Base-by-base conservation (phyloP, 805 yeast species). In the Starmerella kuoi region DNA sequence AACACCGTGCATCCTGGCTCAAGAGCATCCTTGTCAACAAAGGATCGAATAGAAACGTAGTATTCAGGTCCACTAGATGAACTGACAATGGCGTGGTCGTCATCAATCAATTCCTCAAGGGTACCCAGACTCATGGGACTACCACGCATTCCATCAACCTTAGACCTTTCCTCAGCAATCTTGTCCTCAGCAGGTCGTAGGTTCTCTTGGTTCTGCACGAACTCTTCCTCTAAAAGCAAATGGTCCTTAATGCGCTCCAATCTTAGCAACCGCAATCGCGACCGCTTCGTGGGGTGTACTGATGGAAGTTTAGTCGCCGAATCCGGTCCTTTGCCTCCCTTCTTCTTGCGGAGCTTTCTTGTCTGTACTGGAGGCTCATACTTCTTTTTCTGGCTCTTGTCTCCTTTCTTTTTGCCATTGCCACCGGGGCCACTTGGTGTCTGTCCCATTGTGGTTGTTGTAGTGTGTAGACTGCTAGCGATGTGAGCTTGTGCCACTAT, bases 351-450 rank as follows among this genome's bases (percentile, higher is more conserved):
- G 56, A 85, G 81, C 40, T 45, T 48, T 52, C 87, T 77, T 5
- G 95, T 79, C 64, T 88, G 93, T 47, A 88, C 96, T 14, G 98
- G 98, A 27, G 98, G 97, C 64, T 91, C 98, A 63, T 88, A 91
- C 43, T 52, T 52, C 40, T 46, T 49, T 69, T 87, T 88, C 57
- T 96, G 97, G 65, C 88, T 87, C 45, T 55, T 54, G 42, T 53
- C 52, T 17, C 48, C 46, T 31, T 46, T 47, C 47, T 51, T 51
- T 43, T 53, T 50, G 36, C 54, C 52, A 37, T 48, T 42, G 43
- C 55, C 57, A 33, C 56, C 55, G 35, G 54, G 47, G 25, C 55
- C 56, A 22, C 55, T 51, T 21, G 47, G 58, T 23, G 53, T 38
- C 36, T 54, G 58, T 45, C 58, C 58, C 58, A 54, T 54, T 24